Evolutionary conservation across 306 rosid species (phyloP).

Genomic region (Medicago lupulina): DNA sequence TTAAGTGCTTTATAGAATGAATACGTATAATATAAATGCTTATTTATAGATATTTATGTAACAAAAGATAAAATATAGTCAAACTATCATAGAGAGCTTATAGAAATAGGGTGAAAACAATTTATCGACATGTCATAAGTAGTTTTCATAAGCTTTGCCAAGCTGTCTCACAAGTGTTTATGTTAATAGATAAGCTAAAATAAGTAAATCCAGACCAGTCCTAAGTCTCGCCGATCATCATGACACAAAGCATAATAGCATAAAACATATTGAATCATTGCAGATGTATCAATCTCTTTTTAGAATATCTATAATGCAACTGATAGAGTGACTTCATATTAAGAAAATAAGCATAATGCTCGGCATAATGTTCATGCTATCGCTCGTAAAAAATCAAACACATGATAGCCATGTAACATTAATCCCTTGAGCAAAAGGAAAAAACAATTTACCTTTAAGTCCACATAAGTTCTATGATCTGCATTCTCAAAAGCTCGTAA

Average conservation of each 20-base stretch:
- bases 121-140: too few species aligned
- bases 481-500: constrained; percentile 87
- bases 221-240: neutral
- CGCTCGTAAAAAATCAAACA: too few species aligned
- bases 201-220: neutral
- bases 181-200: neutral
- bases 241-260: neutral
- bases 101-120: too few species aligned
- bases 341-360: too few species aligned
- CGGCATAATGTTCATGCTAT: too few species aligned
- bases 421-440: constrained; percentile 16
- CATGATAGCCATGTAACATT: neutral
- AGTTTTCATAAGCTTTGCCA: neutral
- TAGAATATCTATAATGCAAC: too few species aligned
- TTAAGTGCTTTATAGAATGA: neutral
- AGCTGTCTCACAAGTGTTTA: neutral
- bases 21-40: neutral
- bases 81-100: too few species aligned
- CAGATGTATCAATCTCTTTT: too few species aligned
- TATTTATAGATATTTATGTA: neutral
- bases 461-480: constrained; percentile 95
- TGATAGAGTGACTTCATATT: too few species aligned
- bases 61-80: neutral
- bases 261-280: too few species aligned
- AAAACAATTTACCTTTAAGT: constrained; percentile 71